Evolutionary conservation across 257 asterid genomes (phyloP).

Genomic region (Misopates orontium): DNA sequence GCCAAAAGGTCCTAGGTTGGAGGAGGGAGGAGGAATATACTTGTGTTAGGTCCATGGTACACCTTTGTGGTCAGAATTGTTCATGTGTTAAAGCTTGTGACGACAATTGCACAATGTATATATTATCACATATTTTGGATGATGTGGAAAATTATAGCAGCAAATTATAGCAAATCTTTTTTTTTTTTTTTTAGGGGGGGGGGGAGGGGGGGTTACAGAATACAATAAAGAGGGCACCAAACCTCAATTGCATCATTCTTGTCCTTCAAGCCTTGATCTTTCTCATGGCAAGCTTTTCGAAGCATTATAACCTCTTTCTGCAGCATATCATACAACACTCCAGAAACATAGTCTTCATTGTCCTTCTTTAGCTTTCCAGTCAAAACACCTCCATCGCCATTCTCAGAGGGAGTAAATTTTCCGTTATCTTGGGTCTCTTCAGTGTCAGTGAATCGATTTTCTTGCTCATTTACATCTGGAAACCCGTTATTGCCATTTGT

Average conservation of each 20-base stretch:
- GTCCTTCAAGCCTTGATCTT: slow-evolving; percentile 80
- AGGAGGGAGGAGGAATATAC: neutral
- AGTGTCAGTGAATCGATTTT: slow-evolving; percentile 25
- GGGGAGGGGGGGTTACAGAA: no score
- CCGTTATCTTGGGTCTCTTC: slow-evolving; percentile 47
- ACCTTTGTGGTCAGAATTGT: neutral
- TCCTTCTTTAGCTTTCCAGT: slow-evolving; percentile 46
- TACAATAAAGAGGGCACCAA: slow-evolving; percentile 11
- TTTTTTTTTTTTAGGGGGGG: no score
- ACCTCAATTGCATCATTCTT: slow-evolving; percentile 91
- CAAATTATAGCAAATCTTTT: no score
- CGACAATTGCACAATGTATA: no score
- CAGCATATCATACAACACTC: slow-evolving; percentile 75
- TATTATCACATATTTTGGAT: no score
- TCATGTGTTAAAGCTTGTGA: neutral
- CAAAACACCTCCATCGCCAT: slow-evolving; percentile 37
- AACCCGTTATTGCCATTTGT: slow-evolving; percentile 37
- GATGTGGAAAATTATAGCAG: no score
- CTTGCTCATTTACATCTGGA: slow-evolving; percentile 35
- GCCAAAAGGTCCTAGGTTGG: neutral
- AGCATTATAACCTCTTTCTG: slow-evolving; percentile 83
- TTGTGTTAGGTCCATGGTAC: no score
- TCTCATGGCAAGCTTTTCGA: slow-evolving; percentile 75
- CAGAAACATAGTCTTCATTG: slow-evolving; percentile 71
- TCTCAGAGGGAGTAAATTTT: slow-evolving; percentile 38